These are phyloP conservation scores for Candida mesenterica DNA, from an alignment of 1,139 yeast genomes.

Conservation along the genomic window DNA sequence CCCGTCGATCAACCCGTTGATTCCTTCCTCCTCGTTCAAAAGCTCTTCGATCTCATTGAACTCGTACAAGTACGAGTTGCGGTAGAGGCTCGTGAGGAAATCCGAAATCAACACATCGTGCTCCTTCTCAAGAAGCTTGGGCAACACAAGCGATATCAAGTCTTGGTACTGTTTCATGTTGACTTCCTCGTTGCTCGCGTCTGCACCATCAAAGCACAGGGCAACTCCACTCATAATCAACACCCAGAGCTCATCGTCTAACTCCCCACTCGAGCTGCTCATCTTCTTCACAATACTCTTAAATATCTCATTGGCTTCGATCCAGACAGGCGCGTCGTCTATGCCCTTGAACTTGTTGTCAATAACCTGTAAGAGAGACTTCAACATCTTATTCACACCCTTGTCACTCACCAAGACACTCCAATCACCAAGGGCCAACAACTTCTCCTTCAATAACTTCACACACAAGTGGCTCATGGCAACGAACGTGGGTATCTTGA, in stretches of 20 bases:
- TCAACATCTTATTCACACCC: constrained; percentile 32
- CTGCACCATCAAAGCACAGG: constrained; percentile 34
- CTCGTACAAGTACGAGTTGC: constrained; percentile 51
- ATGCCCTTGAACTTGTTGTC: constrained; percentile 36
- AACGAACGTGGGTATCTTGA: constrained; percentile 64
- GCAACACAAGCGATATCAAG: constrained; percentile 44
- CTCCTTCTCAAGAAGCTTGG: constrained; percentile 28
- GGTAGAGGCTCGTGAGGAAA: constrained; percentile 31
- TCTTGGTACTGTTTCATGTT: constrained; percentile 48
- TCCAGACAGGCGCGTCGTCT: constrained; percentile 39
- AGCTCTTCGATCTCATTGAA: constrained; percentile 41
- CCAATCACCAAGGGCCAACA: constrained; percentile 32
- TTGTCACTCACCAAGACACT: constrained; percentile 43
- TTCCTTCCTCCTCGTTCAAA: constrained; percentile 6
- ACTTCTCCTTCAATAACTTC: constrained; percentile 34
- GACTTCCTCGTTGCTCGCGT: constrained; percentile 38
- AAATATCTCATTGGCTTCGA: constrained; percentile 37
- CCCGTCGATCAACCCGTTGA: constrained; percentile 14
- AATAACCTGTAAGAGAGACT: constrained; percentile 19
- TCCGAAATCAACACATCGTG: constrained; percentile 31
- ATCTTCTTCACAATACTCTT: constrained; percentile 20
- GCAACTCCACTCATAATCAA: constrained; percentile 42
- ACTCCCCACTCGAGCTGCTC: constrained; percentile 15
- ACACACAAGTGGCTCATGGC: constrained; percentile 58
- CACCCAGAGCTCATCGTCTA: constrained; percentile 43